Evolutionary conservation across 495 filamentous ascomycete genomes (phyloP), one percentile per base, ranked within the genome.

Genomic region (Hypoxylon intermedium): DNA sequence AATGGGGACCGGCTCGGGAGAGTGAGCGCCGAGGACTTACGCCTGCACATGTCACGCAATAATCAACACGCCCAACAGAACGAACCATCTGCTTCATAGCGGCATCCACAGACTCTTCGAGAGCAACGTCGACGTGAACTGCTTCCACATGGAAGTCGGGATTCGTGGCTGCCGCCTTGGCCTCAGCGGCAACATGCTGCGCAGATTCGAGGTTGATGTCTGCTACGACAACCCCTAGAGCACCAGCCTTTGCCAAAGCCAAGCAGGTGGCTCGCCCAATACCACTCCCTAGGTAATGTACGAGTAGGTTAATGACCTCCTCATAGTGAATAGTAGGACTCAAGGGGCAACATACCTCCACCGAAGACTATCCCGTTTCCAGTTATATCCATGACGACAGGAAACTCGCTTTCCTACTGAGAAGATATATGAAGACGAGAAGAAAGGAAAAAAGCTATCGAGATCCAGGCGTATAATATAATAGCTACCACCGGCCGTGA

Each of bases 41-140:
- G 0, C 76, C 75, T 20, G 76, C 76, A 37, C 66, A 64, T 42
- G 74, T 65, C 5, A 79, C 63, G 19, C 61, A 65, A 46, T 77
- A 77, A 38, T 77, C 71, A 20, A 79, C 67, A 6, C 64, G 53
- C 2, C 72, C 75, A 53, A 78, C 76, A 5, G 44, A 52, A 9
- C 57, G 18, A 0, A 72, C 20, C 21, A 67, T 67, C 3, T 33
- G 15, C 15, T 68, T 45, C 4, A 78, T 59, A 51, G 74, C 70
- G 0, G 18, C 6, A 19, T 75, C 36, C 11, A 79, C 77, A 3
- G 67, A 71, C 0, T 45, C 56, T 37, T 69, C 58, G 16, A 54
- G 24, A 2, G 61, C 26, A 7, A 79, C 69, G 57, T 79, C 72
- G 11, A 75, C 53, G 6, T 65, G 18, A 7, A 77, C 18, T 16